Evolutionary conservation across 768 basidiomycete genomes (phyloP).

Genomic region (Leccinum pellstonianum): DNA sequence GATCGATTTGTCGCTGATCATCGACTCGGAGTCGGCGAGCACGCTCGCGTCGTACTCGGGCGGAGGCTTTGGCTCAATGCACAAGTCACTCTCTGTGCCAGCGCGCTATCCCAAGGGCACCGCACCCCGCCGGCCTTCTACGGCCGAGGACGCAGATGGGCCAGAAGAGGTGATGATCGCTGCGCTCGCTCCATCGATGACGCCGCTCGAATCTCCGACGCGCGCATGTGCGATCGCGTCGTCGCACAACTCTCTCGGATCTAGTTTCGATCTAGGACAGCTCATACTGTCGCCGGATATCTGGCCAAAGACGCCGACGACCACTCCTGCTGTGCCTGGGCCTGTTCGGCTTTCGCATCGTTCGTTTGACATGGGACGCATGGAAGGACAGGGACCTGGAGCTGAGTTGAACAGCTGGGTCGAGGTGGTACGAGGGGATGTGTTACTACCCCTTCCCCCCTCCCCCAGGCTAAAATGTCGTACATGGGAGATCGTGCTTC

Average conservation of each 20-base stretch:
- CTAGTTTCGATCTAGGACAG: slow-evolving; percentile 25
- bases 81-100: background rate
- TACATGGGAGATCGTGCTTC: slow-evolving; percentile 3
- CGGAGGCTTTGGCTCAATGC: background rate
- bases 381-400: background rate
- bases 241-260: slow-evolving; percentile 34
- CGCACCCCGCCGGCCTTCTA: slow-evolving; percentile 6
- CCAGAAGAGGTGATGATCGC: slow-evolving; percentile 15
- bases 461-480: slow-evolving; percentile 1
- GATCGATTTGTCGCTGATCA: slow-evolving; percentile 22
- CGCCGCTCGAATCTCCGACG: slow-evolving; percentile 27
- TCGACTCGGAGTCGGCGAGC: slow-evolving; percentile 13
- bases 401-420: background rate
- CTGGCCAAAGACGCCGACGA: slow-evolving; percentile 26
- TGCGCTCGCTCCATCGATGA: slow-evolving; percentile 6
- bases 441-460: background rate
- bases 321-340: background rate
- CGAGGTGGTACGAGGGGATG: background rate
- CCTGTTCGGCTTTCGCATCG: slow-evolving; percentile 11
- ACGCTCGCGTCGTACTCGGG: slow-evolving; percentile 7
- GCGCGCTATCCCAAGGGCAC: background rate
- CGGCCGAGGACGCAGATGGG: slow-evolving; percentile 3
- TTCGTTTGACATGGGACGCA: slow-evolving; percentile 8
- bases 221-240: slow-evolving; percentile 22
- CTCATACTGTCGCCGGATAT: slow-evolving; percentile 7